Percentiles rank a stretch among this genome's conserved stretches.
Evolutionary conservation across 2,329 filamentous ascomycete genomes (phyloP).

Genomic region (Colletotrichum echinochloae): DNA sequence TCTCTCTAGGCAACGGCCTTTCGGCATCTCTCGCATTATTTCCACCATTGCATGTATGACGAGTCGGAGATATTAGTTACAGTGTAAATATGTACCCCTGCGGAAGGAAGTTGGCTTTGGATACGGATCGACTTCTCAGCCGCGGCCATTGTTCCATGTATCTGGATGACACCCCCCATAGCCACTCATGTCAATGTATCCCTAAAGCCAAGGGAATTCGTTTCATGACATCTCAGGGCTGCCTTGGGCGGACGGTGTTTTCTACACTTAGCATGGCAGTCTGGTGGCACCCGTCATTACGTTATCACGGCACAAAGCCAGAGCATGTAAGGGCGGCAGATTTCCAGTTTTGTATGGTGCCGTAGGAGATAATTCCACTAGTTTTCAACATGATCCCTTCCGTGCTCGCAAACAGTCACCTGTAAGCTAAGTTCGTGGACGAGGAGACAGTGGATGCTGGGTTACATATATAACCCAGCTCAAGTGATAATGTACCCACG

Average conservation of each 20-base stretch:
- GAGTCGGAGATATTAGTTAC: background rate
- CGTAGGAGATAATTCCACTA: background rate
- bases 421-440: conserved; percentile 73
- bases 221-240: background rate
- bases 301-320: no score
- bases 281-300: no score
- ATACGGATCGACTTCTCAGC: background rate
- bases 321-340: no score
- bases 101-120: background rate
- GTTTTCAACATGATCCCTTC: background rate
- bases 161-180: no score
- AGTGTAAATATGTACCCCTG: background rate
- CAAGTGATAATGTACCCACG: conserved; percentile 86
- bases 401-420: conserved; percentile 40
- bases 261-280: background rate
- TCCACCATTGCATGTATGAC: background rate
- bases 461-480: conserved; percentile 52
- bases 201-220: background rate
- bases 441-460: conserved; percentile 76
- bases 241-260: background rate
- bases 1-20: background rate
- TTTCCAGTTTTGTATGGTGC: no score
- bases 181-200: background rate
- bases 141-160: background rate
- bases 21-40: background rate